Evolutionary conservation across 495 filamentous ascomycete species (phyloP).

Genomic region (Neurospora sublineolata): DNA sequence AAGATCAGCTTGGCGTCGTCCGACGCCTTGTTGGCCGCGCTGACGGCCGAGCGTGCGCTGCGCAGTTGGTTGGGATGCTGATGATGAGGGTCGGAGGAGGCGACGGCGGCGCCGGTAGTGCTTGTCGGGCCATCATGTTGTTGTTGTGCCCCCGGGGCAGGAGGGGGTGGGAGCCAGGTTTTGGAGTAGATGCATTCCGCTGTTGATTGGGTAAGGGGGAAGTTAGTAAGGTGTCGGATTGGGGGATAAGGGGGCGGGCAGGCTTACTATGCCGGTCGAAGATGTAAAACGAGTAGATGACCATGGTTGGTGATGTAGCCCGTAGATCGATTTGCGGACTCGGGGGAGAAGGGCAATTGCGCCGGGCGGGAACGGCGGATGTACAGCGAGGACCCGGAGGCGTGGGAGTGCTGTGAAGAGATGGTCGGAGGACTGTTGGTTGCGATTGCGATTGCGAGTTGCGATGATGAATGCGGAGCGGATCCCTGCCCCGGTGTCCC

Average conservation of each 20-base stretch:
- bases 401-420: not conserved
- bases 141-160: constrained; percentile 7
- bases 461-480: not conserved
- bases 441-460: not conserved
- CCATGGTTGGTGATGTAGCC: constrained; percentile 42
- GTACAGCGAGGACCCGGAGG: not conserved
- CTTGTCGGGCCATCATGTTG: not conserved
- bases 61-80: constrained; percentile 4
- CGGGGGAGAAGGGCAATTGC: not conserved
- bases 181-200: constrained; percentile 97
- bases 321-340: not conserved
- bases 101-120: not conserved
- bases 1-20: constrained; percentile 97
- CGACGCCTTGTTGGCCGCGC: constrained; percentile 43
- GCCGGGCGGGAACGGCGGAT: not conserved
- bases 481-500: not conserved
- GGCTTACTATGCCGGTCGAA: constrained; percentile 90
- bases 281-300: constrained; percentile 95
- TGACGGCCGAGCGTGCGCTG: constrained; percentile 20
- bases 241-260: not conserved
- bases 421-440: not conserved
- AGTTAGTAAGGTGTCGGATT: constrained; percentile 4
- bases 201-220: constrained; percentile 7
- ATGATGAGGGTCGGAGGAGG: constrained; percentile 22
- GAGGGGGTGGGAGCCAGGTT: constrained; percentile 30